Evolutionary conservation across 441 rosid genomes (phyloP).

Genomic region (Metrosideros polymorpha): DNA sequence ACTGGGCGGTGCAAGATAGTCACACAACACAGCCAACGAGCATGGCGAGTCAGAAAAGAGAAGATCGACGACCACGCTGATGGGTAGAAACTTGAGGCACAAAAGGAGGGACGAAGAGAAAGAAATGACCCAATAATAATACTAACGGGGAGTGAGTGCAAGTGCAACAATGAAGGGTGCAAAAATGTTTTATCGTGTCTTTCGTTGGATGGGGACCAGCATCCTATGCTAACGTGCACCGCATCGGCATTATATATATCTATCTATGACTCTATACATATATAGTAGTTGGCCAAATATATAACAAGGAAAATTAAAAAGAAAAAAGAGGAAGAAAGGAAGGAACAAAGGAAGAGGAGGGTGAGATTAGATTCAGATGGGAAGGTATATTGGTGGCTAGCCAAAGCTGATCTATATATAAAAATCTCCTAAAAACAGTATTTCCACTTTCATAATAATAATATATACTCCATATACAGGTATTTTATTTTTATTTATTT

Average conservation of each 20-base stretch:
- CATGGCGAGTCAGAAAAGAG: not conserved
- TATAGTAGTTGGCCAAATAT: not conserved
- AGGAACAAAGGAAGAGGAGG: not conserved
- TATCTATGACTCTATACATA: slow-evolving; percentile 3
- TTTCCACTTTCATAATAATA: slow-evolving; percentile 29
- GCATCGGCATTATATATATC: not conserved
- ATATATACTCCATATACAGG: not conserved
- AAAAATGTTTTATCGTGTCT: not conserved
- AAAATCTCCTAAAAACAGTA: slow-evolving; percentile 11
- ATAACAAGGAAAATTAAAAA: slow-evolving; percentile 13
- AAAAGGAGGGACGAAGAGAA: slow-evolving; percentile 1
- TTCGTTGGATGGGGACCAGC: slow-evolving; percentile 48
- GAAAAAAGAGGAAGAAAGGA: not conserved
- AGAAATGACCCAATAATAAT: slow-evolving; percentile 8
- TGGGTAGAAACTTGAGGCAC: not conserved
- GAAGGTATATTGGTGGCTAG: slow-evolving; percentile 36
- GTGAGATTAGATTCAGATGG: slow-evolving; percentile 19
- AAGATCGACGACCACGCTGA: slow-evolving; percentile 18
- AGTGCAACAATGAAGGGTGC: slow-evolving; percentile 23
- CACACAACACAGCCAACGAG: not conserved
- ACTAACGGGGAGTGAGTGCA: not conserved
- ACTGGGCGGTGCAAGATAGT: not conserved
- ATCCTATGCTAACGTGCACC: slow-evolving; percentile 80
- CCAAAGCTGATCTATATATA: slow-evolving; percentile 35
- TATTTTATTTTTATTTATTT: too few relatives aligned